A percentile compares a stretch with the other conserved stretches of the same genome.
These are phyloP conservation scores for Cladosporium cucumerinum DNA, from an alignment of 2,329 filamentous ascomycete species.

Conservation along the genomic window DNA sequence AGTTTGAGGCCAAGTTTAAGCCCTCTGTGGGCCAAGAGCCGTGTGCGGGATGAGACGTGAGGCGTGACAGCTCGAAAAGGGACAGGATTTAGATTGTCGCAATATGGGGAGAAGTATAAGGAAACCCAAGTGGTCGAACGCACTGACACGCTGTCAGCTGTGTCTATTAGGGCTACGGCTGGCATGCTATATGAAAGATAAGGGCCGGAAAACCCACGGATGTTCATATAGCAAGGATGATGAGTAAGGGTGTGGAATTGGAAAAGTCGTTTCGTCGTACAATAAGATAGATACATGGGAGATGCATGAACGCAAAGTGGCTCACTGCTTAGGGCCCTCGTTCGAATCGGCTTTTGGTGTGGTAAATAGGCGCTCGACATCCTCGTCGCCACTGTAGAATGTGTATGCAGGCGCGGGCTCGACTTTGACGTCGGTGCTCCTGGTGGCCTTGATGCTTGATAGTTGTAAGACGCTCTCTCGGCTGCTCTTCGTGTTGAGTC, in stretches of 20 bases:
- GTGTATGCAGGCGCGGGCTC: not conserved
- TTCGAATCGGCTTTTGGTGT: not conserved
- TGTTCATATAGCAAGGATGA: not conserved
- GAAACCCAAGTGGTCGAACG: not conserved
- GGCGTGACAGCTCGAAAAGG: not conserved
- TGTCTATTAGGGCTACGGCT: not conserved
- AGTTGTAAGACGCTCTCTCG: constrained; percentile 7
- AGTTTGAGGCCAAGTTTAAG: not conserved
- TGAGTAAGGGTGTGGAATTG: not conserved
- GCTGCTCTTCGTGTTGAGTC: not conserved
- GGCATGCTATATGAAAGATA: not conserved
- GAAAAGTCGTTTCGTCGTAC: not conserved
- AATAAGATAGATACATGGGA: not conserved
- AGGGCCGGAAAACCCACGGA: not conserved
- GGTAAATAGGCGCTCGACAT: constrained; percentile 7
- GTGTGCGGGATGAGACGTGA: not conserved
- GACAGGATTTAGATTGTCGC: not conserved
- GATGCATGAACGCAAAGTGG: not conserved
- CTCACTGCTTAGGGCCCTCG: not conserved
- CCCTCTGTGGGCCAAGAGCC: not conserved
- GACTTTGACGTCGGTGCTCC: constrained; percentile 6
- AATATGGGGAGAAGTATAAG: not conserved
- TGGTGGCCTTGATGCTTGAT: not conserved
- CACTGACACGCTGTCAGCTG: not conserved
- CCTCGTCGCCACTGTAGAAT: constrained; percentile 5